Conservation (phyloP, 495 filamentous ascomycete species). For the Amphirosellinia nigrospora region DNA sequence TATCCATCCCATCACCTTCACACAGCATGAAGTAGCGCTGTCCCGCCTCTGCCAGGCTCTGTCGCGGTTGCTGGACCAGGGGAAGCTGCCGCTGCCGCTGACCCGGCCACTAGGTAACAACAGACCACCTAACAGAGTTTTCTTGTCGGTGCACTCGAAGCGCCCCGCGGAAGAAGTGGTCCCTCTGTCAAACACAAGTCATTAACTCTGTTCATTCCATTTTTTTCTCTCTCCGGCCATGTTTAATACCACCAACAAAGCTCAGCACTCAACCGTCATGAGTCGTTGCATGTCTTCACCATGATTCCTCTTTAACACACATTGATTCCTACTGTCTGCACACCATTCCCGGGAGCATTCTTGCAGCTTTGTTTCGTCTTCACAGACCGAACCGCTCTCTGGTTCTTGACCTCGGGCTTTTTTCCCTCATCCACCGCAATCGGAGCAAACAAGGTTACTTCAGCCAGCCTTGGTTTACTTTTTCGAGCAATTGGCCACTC, state of each 20-base stretch:
- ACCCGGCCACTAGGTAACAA: constrained; percentile 8
- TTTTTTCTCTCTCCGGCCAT: constrained; percentile 4
- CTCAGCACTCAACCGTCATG: constrained; percentile 25
- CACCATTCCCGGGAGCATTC: constrained; percentile 5
- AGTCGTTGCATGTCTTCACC: constrained; percentile 30
- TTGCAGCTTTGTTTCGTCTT: constrained; percentile 19
- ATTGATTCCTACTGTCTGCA: constrained; percentile 12
- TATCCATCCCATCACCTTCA: neutral
- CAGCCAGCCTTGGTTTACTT: constrained; percentile 2
- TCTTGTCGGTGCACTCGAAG: constrained; percentile 13
- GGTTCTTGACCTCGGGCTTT: constrained; percentile 11
- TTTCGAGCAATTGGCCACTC: constrained; percentile 20
- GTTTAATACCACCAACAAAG: constrained; percentile 16
- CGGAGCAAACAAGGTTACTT: constrained; percentile 34
- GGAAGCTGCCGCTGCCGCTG: neutral
- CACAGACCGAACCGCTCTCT: constrained; percentile 14
- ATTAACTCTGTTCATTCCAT: constrained; percentile 10
- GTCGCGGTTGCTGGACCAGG: neutral
- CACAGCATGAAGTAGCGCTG: constrained; percentile 14
- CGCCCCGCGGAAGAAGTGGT: constrained; percentile 21
- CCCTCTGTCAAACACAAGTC: constrained; percentile 17
- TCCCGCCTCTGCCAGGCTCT: neutral
- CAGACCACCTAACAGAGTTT: constrained; percentile 19
- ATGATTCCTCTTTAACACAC: constrained; percentile 40
- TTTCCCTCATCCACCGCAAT: constrained; percentile 31